phyloP scores from a whole-genome alignment of 2,329 filamentous ascomycete species.

The Tothia fuscella region DNA sequence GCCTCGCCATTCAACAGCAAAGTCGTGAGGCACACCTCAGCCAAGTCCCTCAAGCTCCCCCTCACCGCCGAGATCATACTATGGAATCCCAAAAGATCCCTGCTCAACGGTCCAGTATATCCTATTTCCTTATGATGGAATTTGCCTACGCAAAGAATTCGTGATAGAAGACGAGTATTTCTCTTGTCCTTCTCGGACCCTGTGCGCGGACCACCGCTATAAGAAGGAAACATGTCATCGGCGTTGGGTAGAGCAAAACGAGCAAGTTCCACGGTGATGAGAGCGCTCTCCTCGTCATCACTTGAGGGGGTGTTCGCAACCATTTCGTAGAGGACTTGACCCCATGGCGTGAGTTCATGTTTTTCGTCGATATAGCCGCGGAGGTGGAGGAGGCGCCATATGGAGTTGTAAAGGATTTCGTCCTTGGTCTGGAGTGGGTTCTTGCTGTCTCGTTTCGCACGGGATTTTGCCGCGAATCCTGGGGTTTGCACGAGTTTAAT shows the following conservation, averaged over 20 bases:
- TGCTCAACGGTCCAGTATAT: conserved; percentile 87
- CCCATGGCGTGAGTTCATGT: conserved; percentile 76
- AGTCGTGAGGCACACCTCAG: conserved; percentile 70
- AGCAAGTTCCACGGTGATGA: conserved; percentile 78
- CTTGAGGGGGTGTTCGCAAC: conserved; percentile 42
- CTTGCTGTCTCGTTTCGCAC: conserved; percentile 41
- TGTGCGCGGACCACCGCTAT: conserved; percentile 34
- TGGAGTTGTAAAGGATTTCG: conserved; percentile 61
- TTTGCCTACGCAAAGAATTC: conserved; percentile 71
- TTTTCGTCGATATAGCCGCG: conserved; percentile 70
- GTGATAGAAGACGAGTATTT: conserved; percentile 70
- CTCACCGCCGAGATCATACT: conserved; percentile 72
- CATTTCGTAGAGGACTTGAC: conserved; percentile 61
- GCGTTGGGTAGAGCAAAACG: conserved; percentile 66
- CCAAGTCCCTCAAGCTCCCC: conserved; percentile 64
- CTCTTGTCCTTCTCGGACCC: conserved; percentile 57
- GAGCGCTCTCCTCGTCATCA: conserved; percentile 62
- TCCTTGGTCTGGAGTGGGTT: conserved; percentile 49
- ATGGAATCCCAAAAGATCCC: conserved; percentile 77
- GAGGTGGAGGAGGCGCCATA: conserved; percentile 84
- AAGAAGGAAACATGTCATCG: conserved; percentile 36
- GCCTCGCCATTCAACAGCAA: conserved; percentile 74
- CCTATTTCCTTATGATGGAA: conserved; percentile 75
- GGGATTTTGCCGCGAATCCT: conserved; percentile 39
- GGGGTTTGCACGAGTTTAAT: conserved; percentile 1